A percentile compares a stretch with the other conserved stretches of the same genome.
Conservation (phyloP, 345 rosid genomes). For the Isatis tinctoria region DNA sequence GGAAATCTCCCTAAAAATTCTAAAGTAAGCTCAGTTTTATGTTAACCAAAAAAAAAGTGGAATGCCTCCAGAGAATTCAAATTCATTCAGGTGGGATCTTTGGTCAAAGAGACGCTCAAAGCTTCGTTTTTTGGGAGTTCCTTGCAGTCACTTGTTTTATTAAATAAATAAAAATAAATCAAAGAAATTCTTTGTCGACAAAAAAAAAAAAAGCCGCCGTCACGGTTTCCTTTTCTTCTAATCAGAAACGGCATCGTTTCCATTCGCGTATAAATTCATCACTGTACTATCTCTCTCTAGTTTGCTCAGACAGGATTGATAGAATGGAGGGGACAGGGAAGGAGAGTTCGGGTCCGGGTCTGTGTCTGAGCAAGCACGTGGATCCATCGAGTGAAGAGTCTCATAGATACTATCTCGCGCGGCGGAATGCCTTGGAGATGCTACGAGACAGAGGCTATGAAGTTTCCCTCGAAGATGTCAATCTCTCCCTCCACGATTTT, state of each 20-base stretch:
- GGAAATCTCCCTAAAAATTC: too few relatives aligned
- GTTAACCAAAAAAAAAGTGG: neutral
- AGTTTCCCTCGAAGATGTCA: conserved; percentile 54
- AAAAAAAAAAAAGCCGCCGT: neutral
- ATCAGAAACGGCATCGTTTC: neutral
- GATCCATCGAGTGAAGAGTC: conserved; percentile 64
- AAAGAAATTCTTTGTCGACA: neutral
- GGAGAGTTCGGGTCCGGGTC: conserved; percentile 17
- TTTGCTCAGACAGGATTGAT: neutral
- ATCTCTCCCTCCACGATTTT: conserved; percentile 62
- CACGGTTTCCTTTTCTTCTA: neutral
- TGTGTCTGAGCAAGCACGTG: conserved; percentile 49
- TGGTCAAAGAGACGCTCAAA: neutral
- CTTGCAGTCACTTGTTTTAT: neutral
- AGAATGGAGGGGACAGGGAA: conserved; percentile 29
- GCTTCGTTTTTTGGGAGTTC: neutral
- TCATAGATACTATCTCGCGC: conserved; percentile 66
- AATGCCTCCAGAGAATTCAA: neutral
- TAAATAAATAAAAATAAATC: neutral
- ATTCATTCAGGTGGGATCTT: conserved; percentile 13
- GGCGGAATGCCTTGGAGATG: conserved; percentile 79
- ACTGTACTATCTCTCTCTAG: neutral
- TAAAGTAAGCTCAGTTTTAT: too few relatives aligned
- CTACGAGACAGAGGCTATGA: conserved; percentile 74
- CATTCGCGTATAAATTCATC: neutral